Evolutionary conservation across 2,329 filamentous ascomycete species (phyloP).

Genomic region (Neurospora sp.): DNA sequence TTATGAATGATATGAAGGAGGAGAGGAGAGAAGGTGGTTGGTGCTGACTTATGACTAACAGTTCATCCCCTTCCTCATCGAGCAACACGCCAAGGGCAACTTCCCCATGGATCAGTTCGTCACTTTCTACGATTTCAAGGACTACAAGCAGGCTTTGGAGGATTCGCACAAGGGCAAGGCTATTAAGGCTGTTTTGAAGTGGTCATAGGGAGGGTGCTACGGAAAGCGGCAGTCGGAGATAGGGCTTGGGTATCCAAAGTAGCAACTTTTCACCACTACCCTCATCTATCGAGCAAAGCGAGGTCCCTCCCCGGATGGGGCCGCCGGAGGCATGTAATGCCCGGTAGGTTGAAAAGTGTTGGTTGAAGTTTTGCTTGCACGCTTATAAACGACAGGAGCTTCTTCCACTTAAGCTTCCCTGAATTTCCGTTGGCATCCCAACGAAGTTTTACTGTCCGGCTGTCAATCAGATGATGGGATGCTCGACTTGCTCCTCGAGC

Average conservation of each 20-base stretch:
- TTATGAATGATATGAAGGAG: too few relatives aligned
- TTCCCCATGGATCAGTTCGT: conserved; percentile 26
- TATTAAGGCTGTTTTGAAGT: conserved; percentile 25
- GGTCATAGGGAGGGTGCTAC: conserved; percentile 7
- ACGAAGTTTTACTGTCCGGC: too few relatives aligned
- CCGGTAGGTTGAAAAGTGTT: not conserved
- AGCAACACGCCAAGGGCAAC: conserved; percentile 22
- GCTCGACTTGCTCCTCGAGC: not conserved
- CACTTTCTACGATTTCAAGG: conserved; percentile 21
- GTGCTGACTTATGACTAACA: too few relatives aligned
- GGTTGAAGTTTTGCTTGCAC: not conserved
- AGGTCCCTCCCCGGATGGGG: not conserved
- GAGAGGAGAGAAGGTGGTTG: too few relatives aligned
- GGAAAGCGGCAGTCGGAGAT: too few relatives aligned
- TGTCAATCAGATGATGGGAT: not conserved
- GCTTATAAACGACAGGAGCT: rapidly evolving
- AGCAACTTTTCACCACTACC: not conserved
- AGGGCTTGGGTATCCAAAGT: too few relatives aligned
- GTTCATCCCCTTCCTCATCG: conserved; percentile 25
- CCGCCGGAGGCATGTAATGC: not conserved
- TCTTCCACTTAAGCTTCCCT: not conserved
- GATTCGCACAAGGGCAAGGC: conserved; percentile 21
- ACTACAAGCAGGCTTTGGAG: conserved; percentile 21
- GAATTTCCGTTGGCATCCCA: not conserved
- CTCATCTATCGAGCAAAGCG: not conserved